phyloP scores from a whole-genome alignment of 1,139 yeast species.

The Candida sp. region DNA sequence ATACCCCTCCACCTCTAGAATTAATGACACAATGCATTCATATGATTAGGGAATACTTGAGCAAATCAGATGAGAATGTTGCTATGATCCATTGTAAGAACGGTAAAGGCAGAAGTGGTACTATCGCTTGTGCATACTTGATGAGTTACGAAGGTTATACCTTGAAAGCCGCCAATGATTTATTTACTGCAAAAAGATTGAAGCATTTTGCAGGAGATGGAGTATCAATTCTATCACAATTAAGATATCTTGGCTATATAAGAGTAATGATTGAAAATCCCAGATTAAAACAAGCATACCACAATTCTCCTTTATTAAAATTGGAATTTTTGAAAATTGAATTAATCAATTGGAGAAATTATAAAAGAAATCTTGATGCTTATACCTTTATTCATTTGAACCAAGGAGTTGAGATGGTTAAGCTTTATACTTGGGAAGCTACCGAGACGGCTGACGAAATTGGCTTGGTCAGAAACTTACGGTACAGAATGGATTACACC shows the following conservation, averaged over 20 bases:
- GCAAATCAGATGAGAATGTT: slow-evolving; percentile 30
- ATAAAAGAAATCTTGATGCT: not conserved
- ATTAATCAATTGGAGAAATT: not conserved
- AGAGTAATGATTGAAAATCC: not conserved
- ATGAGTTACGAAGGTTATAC: slow-evolving; percentile 33
- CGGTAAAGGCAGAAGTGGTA: slow-evolving; percentile 91
- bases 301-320: not conserved
- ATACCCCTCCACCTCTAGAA: slow-evolving; percentile 67
- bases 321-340: not conserved
- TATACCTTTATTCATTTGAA: not conserved
- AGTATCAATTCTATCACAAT: slow-evolving; percentile 69
- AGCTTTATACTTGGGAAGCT: not conserved
- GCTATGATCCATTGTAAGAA: slow-evolving; percentile 86
- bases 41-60: slow-evolving; percentile 45
- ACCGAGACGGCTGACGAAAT: not conserved
- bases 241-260: slow-evolving; percentile 63
- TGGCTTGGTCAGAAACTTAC: too few relatives aligned
- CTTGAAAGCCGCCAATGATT: slow-evolving; percentile 42
- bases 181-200: slow-evolving; percentile 62
- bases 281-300: not conserved
- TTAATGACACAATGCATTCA: slow-evolving; percentile 41
- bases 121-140: slow-evolving; percentile 68
- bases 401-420: not conserved
- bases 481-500: not conserved
- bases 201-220: slow-evolving; percentile 57